Base-by-base conservation (phyloP, 768 basidiomycete genomes). In the Amanita rubescens region DNA sequence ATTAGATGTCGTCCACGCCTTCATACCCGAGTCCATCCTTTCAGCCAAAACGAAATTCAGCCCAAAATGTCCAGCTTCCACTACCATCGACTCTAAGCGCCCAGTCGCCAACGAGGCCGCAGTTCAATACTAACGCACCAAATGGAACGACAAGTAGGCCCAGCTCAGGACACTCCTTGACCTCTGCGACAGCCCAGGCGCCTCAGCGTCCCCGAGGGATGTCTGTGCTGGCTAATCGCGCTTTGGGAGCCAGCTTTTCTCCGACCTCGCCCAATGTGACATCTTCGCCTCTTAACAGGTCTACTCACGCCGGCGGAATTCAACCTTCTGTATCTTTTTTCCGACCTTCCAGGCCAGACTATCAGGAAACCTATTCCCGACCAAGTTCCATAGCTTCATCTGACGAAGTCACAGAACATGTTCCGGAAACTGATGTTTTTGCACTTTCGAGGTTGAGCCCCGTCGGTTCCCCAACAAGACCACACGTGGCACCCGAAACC, bases 311-410 rank as follows among this genome's bases (percentile, higher is more conserved):
- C 11, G 79, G 81, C 41, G 88, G 87, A 30, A 85, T 90, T 17
- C 81, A 84, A 52, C 87, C 90, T 14, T 82, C 87, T 9, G 80
- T 87, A 4, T 84, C 85, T 6, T 90, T 91, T 71, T 90, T 90
- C 62, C 80, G 75, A 19, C 86, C 87, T 3, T 78, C 82, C 4
- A 75, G 82, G 47, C 88, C 86, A 0, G 65, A 67, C 20, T 71
- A 80, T 48, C 71, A 73, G 52, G 65, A 64, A 10, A 66, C 65
- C 46, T 74, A 67, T 57, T 77, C 73, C 27, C 78, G 66, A 20
- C 73, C 72, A 48, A 70, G 67, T 15, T 71, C 72, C 7, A 61
- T 62, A 47, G 59, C 59, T 49, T 66, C 66, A 39, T 65, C 62
- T 54, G 70, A 67, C 39, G 61, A 71, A 25, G 38, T 48, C 10